Evolutionary conservation across 345 rosid genomes (phyloP), one percentile per base, ranked within the genome.

Genomic region (Moringa oleifera): DNA sequence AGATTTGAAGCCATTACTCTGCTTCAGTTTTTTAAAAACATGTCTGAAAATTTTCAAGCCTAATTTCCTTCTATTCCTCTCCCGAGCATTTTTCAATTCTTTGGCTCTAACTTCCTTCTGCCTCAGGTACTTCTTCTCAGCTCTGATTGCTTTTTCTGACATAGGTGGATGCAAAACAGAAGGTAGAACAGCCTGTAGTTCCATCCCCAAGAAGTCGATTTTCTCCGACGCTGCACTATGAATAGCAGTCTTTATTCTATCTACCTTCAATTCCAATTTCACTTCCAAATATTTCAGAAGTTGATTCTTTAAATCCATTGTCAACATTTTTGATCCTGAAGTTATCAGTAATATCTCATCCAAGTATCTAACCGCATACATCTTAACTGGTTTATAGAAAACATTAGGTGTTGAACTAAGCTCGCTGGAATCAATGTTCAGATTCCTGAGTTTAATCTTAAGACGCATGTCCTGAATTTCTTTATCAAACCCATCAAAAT

Each of bases 171-270:
- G 82, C 81, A 93, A 71, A 66, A 93, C 82, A 4, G 94, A 93
- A 72, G 97, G 97, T 0, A 77, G 87, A 50, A 93, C 96, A 49
- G 90, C 98, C 79, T 88, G 98, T 65, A 93, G 72, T 79, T 83
- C 91, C 90, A 90, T 78, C 57, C 87, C 96, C 61, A 90, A 68
- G 70, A 93, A 90, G 15, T 57, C 79, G 49, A 90, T 84, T 77
- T 88, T 90, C 76, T 93, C 98, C 0, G 87, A 80, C 15, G 80
- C 87, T 0, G 96, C 86, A 77, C 94, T 86, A 65, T 90, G 98
- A 63, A 88, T 84, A 49, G 81, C 67, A 15, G 94, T 90, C 50
- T 77, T 79, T 53, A 76, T 61, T 68, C 72, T 81, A 73, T 90
- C 85, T 60, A 90, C 92, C 62, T 70, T 81, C 82, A 93, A 25